Evolutionary conservation across 331 rosid genomes (phyloP).

Genomic region (Quercus tomentella): DNA sequence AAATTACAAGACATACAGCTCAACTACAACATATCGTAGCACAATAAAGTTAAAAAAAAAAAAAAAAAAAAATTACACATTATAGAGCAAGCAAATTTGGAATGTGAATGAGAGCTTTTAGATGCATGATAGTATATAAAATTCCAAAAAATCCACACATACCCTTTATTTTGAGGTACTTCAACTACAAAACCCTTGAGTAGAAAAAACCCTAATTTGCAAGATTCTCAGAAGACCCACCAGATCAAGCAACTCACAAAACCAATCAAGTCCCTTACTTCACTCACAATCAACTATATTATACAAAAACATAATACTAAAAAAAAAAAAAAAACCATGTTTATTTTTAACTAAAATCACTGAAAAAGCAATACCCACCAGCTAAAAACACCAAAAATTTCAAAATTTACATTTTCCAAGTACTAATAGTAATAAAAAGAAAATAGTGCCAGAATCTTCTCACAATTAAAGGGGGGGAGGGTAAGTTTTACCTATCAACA

Average conservation of each 20-base stretch:
- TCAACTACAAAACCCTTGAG: conserved; percentile 10
- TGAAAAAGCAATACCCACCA: background rate
- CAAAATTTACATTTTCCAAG: background rate
- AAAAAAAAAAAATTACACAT: background rate
- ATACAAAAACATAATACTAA: background rate
- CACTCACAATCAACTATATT: conserved; percentile 14
- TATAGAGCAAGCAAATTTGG: background rate
- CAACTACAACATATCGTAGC: background rate
- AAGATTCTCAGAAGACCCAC: conserved; percentile 13
- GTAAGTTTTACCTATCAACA: conserved; percentile 25
- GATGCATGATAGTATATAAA: background rate
- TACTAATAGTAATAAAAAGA: background rate
- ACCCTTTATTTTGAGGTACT: conserved; percentile 4
- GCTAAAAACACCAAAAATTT: background rate
- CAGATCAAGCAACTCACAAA: conserved; percentile 19
- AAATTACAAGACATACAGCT: background rate
- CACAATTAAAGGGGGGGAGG: background rate
- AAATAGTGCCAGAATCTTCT: background rate
- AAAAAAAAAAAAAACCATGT: conserved; percentile 1
- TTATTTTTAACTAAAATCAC: background rate
- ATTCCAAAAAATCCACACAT: background rate
- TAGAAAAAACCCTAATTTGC: conserved; percentile 5
- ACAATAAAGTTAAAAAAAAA: background rate
- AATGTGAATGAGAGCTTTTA: conserved; percentile 9
- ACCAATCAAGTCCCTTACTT: conserved; percentile 20